Base-by-base conservation (phyloP, 148 eudicot genomes). In the Limonium bicolor region DNA sequence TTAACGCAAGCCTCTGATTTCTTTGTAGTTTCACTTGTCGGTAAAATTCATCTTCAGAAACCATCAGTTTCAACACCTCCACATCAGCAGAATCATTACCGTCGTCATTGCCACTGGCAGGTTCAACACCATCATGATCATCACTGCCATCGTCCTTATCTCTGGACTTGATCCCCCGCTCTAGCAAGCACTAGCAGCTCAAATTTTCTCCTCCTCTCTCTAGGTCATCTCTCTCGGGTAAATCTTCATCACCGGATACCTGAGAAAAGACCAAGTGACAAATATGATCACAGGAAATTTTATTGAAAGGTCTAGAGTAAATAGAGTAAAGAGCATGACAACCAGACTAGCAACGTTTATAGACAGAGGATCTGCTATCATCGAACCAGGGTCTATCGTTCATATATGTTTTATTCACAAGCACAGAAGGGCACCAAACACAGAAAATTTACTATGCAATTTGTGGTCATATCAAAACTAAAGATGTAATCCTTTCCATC, bases 221-320 rank as follows among this genome's bases (percentile, higher is more conserved):
- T 93, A 86, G 65, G 59, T 77, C 80, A 53, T 86, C 95, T 46
- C 95, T 71, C 60, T 69, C 65, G 1, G 95, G 95, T 44, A 81
- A 49, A 71, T 86, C 95, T 53, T 77, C 86, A 55, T 86, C 95
- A 58, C 95, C 95, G 60, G 93, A 77, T 43, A 70, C 93, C 78
- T 60, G 30, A 17, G 27, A 54, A 50, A 64, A 39, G 53, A 43
- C 7, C 29, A 50, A 13, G 15, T 19, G n/a, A n/a, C n/a, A n/a
- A n/a, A n/a, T n/a, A n/a, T n/a, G n/a, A n/a, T n/a, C n/a, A n/a
- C n/a, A n/a, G n/a, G n/a, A n/a, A n/a, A n/a, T n/a, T n/a, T n/a
- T n/a, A n/a, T n/a, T n/a, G n/a, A n/a, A n/a, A n/a, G n/a, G n/a
- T n/a, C n/a, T n/a, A n/a, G n/a, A n/a, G n/a, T n/a, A n/a, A n/a